Evolutionary conservation across 306 rosid species (phyloP).

Genomic region (Spatholobus suberectus): DNA sequence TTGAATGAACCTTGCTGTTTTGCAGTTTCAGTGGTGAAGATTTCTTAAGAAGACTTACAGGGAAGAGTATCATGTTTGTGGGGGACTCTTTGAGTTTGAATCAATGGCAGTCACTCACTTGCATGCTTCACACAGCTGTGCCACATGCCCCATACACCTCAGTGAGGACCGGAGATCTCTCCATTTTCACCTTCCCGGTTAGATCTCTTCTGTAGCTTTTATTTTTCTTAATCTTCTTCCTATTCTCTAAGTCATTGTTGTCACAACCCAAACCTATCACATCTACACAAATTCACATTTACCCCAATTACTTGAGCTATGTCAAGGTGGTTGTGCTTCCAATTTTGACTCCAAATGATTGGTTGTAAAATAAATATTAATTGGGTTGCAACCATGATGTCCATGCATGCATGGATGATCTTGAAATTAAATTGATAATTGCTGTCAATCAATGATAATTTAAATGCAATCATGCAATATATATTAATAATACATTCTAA

Average conservation of each 20-base stretch:
- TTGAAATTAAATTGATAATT: background rate
- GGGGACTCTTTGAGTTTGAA: constrained; percentile 75
- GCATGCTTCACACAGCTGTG: constrained; percentile 54
- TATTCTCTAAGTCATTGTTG: background rate
- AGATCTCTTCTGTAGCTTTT: background rate
- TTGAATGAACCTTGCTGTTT: background rate
- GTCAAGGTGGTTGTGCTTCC: background rate
- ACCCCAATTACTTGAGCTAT: background rate
- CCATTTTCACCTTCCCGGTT: constrained; percentile 58
- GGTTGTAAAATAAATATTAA: background rate
- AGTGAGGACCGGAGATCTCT: constrained; percentile 34
- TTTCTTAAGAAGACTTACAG: constrained; percentile 50
- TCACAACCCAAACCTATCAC: background rate
- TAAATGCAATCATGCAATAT: background rate
- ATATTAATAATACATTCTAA: background rate
- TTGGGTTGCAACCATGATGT: background rate
- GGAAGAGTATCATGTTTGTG: constrained; percentile 62
- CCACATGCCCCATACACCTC: constrained; percentile 46
- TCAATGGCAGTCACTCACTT: constrained; percentile 76
- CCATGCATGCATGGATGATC: background rate
- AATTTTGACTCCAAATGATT: background rate
- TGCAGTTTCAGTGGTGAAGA: constrained; percentile 58
- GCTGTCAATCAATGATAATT: background rate
- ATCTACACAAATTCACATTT: background rate
- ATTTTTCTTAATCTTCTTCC: background rate